A percentile compares a stretch with the other conserved stretches of the same genome.
These are phyloP conservation scores for Tephrocybe sp. DNA, from an alignment of 768 basidiomycete genomes.

Conservation along the genomic window DNA sequence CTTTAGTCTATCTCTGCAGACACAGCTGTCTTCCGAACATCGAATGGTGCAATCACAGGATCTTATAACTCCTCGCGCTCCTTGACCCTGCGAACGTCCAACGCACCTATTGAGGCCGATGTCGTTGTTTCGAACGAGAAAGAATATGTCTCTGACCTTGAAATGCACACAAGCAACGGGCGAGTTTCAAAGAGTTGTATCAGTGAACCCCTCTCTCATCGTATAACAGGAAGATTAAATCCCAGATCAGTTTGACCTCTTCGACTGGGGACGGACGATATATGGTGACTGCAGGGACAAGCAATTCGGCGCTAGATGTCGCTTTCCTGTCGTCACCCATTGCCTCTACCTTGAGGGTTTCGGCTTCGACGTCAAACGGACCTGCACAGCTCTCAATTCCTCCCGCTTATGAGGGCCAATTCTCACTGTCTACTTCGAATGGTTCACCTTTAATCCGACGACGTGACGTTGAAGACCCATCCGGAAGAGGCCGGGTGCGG, in stretches of 20 bases:
- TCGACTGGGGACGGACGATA: slow-evolving; percentile 28
- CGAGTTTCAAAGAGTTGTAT: slow-evolving; percentile 18
- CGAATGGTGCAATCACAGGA: slow-evolving; percentile 40
- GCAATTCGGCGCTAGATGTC: slow-evolving; percentile 30
- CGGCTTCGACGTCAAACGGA: slow-evolving; percentile 30
- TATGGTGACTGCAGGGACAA: slow-evolving; percentile 26
- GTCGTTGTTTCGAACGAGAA: slow-evolving; percentile 33
- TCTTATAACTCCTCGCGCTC: slow-evolving; percentile 32
- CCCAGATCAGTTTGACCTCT: slow-evolving; percentile 30
- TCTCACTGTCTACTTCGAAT: slow-evolving; percentile 20
- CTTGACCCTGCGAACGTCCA: slow-evolving; percentile 37
- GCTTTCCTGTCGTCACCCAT: slow-evolving; percentile 30
- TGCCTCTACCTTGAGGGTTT: slow-evolving; percentile 29
- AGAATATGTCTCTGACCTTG: slow-evolving; percentile 21
- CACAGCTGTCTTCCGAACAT: slow-evolving; percentile 18
- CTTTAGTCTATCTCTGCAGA: slow-evolving; percentile 20
- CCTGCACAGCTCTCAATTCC: slow-evolving; percentile 29
- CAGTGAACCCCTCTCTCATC: neutral
- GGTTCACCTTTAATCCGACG: slow-evolving; percentile 6
- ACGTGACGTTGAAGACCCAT: slow-evolving; percentile 19
- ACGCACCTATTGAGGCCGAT: slow-evolving; percentile 35
- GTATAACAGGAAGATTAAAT: slow-evolving; percentile 27
- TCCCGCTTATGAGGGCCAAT: slow-evolving; percentile 35
- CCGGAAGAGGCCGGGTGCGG: slow-evolving; percentile 21
- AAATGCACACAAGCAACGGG: slow-evolving; percentile 40